Evolutionary conservation across 1,284 basidiomycete genomes (phyloP), one percentile per base, ranked within the genome.

Genomic region (Malassezia obtusa): DNA sequence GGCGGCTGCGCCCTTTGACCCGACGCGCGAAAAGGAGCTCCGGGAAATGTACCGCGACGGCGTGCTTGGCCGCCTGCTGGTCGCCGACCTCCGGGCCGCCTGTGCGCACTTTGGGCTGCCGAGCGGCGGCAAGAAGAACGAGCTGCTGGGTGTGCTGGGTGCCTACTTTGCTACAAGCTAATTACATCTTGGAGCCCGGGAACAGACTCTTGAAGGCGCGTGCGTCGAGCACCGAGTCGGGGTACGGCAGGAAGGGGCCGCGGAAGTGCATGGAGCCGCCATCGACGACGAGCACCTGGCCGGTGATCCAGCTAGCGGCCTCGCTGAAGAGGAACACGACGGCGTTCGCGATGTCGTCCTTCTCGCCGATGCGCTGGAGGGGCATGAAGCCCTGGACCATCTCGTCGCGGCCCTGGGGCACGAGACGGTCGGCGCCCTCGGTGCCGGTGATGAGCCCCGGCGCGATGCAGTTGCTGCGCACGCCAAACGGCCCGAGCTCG

Each of bases 401-500:
- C 1, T 69, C 65, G 10, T 75, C 73, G 33, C 56, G 70, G 43
- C 76, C 73, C 61, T 79, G 76, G 43, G 80, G 77, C 48, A 79
- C 76, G 36, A 91, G 79, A 22, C 87, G 81, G 61, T 83, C 79
- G 79, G 85, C 82, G 45, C 92, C 92, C 72, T 88, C 89, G 0
- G 91, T 95, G 19, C 80, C 83, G 3, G 76, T 80, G 58, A 95
- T 92, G 9, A 87, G 84, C 1, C 80, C 90, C 4, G 90, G 90
- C 0, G 89, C 83, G 64, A 94, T 85, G 48, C 92, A 85, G 72
- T 95, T 95, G 33, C 86, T 87, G 48, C 91, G 83, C 31, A 96
- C 83, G n/a, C 91, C 92, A 63, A 84, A 81, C 6, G 90, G 91
- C 1, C 89, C 91, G 77, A 94, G 88, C 75, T 95, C 91, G 12